Base-by-base conservation (phyloP, 352 stramenopile genomes). In the Halophytophthora batemanensis region DNA sequence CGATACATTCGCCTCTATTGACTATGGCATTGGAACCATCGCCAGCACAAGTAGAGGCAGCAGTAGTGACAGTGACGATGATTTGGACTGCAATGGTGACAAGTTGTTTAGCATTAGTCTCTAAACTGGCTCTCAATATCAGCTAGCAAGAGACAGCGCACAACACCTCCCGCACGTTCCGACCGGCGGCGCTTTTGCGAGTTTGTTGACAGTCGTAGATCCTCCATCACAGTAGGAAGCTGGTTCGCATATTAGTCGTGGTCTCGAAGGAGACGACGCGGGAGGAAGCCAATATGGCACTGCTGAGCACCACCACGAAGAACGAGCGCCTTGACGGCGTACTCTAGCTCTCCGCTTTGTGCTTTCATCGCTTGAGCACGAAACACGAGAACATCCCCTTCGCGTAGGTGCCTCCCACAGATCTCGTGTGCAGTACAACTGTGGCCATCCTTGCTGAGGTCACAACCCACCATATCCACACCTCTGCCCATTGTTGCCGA, bases 41-140 rank as follows among this genome's bases (percentile, higher is more conserved):
- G n/a, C 17, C 0, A 8, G 14, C 18, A 14, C 0, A 15, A 25
- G 21, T 1, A 4, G 25, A 4, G 8, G n/a, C n/a, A n/a, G 33
- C 7, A 37, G 8, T 31, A n/a, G 41, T 25, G 41, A 34, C 5
- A 25, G 41, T 23, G 28, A 47, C 10, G 41, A 47, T 19, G 41
- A n/a, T 22, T 35, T 47, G 13, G 29, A 35, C 29, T 13, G 29
- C 29, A 35, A 13, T 13, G 29, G 29, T 35, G 29, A 35, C 17
- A 23, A 36, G 22, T 2, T 35, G 23, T 21, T 17, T 47, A 47
- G 19, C 31, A 47, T 47, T 47, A 47, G 21, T 47, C 23, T 47
- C 41, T 47, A 47, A 47, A 47, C 23, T 47, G 41, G 10, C 18
- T 13, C 41, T 47, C 28, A 47, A 47, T 47, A n/a, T 47, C 11